Conservation (phyloP, 805 yeast genomes). For the Monosporozyma solicola region DNA sequence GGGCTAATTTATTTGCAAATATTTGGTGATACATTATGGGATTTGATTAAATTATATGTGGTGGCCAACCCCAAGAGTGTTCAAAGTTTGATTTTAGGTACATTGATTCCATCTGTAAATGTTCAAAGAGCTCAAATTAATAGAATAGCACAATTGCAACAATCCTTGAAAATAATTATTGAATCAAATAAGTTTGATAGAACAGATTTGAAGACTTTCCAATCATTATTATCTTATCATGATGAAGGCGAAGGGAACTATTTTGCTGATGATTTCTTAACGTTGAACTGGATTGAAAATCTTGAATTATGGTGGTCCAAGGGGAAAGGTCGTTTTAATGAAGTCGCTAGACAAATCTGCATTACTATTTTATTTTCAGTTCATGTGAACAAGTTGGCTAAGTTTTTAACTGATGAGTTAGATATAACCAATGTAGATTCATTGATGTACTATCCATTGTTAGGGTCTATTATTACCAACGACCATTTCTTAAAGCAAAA, state of each 20-base stretch:
- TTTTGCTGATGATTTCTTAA: slow-evolving; percentile 51
- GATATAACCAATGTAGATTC: slow-evolving; percentile 36
- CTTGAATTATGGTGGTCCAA: slow-evolving; percentile 50
- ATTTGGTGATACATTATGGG: slow-evolving; percentile 57
- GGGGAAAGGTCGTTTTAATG: slow-evolving; percentile 46
- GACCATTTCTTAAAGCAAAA: slow-evolving; percentile 36
- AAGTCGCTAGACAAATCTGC: slow-evolving; percentile 39
- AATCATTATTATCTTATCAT: slow-evolving; percentile 31
- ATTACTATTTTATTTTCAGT: slow-evolving; percentile 45
- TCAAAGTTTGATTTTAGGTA: slow-evolving; percentile 48
- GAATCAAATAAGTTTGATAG: slow-evolving; percentile 38
- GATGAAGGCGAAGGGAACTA: slow-evolving; percentile 19
- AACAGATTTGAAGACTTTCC: slow-evolving; percentile 39
- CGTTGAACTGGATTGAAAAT: slow-evolving; percentile 46
- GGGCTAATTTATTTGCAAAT: slow-evolving; percentile 50
- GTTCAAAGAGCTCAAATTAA: slow-evolving; percentile 27
- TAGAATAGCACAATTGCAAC: slow-evolving; percentile 40
- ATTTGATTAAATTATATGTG: slow-evolving; percentile 48
- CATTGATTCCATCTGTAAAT: slow-evolving; percentile 25
- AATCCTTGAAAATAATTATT: slow-evolving; percentile 40
- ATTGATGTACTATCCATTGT: slow-evolving; percentile 43
- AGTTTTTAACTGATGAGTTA: slow-evolving; percentile 35
- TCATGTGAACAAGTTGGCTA: slow-evolving; percentile 35
- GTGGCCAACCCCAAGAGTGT: slow-evolving; percentile 36
- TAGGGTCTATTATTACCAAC: slow-evolving; percentile 46